A percentile compares a stretch with the other conserved stretches of the same genome.
Conservation (phyloP, 768 basidiomycete species). For the Clitopilus hobsonii region DNA sequence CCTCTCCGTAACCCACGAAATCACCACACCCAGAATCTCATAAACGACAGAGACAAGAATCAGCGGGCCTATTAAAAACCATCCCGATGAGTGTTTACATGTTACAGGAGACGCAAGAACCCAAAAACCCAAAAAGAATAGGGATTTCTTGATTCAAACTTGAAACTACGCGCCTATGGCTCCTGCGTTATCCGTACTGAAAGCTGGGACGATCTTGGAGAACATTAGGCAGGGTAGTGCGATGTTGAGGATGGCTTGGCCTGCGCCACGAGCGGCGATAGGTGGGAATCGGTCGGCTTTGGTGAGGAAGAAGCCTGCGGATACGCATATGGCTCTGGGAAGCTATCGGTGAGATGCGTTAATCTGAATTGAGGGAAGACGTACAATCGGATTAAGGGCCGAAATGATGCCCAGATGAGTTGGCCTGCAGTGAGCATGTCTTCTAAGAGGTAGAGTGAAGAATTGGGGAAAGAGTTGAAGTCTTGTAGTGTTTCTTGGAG, state of each 20-base stretch:
- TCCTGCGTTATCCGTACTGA: slow-evolving; percentile 50
- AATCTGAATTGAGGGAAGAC: slow-evolving; percentile 10
- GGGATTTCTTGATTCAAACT: not conserved
- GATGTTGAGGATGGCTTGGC: slow-evolving; percentile 62
- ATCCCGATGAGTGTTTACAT: not conserved
- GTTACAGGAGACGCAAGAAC: too few species aligned
- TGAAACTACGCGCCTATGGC: slow-evolving; percentile 41
- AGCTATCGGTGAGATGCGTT: not conserved
- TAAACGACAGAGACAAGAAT: slow-evolving; percentile 59
- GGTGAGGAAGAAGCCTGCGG: slow-evolving; percentile 52
- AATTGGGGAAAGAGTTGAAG: not conserved
- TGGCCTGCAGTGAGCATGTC: slow-evolving; percentile 32
- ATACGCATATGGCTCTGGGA: slow-evolving; percentile 46
- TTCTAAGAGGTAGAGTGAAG: not conserved
- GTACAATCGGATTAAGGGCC: slow-evolving; percentile 57
- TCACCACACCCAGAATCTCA: slow-evolving; percentile 44
- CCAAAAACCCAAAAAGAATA: not conserved
- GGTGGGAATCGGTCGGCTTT: slow-evolving; percentile 58
- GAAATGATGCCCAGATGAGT: slow-evolving; percentile 59
- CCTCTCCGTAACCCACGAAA: slow-evolving; percentile 53
- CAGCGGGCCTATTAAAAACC: slow-evolving; percentile 48
- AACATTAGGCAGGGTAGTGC: slow-evolving; percentile 63
- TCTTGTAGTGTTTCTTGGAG: not conserved
- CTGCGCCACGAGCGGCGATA: slow-evolving; percentile 53
- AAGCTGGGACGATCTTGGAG: slow-evolving; percentile 67